Conservation (phyloP, 2,329 filamentous ascomycete genomes). For the Aspergillus sp. region DNA sequence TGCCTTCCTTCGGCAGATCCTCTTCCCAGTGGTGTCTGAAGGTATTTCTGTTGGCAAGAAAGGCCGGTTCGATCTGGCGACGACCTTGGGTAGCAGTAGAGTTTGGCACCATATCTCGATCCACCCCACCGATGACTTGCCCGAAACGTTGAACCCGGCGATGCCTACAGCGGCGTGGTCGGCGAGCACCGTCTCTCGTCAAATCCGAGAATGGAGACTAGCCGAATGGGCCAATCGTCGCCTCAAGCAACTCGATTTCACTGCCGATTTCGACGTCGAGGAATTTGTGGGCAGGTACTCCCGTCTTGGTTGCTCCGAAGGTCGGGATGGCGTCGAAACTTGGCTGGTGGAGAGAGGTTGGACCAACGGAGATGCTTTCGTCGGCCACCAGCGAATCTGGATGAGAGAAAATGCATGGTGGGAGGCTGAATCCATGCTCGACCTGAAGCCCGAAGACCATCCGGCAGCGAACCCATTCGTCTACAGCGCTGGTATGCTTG, state of each 20-base stretch:
- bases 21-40: constrained; percentile 74
- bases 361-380: constrained; percentile 94
- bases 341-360: constrained; percentile 94
- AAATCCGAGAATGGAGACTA: constrained; percentile 88
- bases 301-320: constrained; percentile 80
- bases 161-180: constrained; percentile 85
- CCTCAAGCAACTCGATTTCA: constrained; percentile 89
- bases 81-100: constrained; percentile 75
- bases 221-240: constrained; percentile 96
- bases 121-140: constrained; percentile 85
- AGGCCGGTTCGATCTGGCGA: constrained; percentile 74
- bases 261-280: constrained; percentile 90
- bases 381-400: constrained; percentile 91
- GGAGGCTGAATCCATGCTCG: constrained; percentile 95
- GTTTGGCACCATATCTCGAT: constrained; percentile 93
- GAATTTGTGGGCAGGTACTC: constrained; percentile 86
- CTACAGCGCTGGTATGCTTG: constrained; percentile 60
- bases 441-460: constrained; percentile 68
- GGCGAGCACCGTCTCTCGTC: constrained; percentile 84
- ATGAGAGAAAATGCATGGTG: constrained; percentile 93
- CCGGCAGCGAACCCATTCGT: constrained; percentile 44
- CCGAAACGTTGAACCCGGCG: constrained; percentile 66
- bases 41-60: constrained; percentile 77
- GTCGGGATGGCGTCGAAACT: constrained; percentile 86
- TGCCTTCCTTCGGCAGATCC: constrained; percentile 74